phyloP scores from a whole-genome alignment of 352 stramenopile genomes.

The Phytophthora hybrid region DNA sequence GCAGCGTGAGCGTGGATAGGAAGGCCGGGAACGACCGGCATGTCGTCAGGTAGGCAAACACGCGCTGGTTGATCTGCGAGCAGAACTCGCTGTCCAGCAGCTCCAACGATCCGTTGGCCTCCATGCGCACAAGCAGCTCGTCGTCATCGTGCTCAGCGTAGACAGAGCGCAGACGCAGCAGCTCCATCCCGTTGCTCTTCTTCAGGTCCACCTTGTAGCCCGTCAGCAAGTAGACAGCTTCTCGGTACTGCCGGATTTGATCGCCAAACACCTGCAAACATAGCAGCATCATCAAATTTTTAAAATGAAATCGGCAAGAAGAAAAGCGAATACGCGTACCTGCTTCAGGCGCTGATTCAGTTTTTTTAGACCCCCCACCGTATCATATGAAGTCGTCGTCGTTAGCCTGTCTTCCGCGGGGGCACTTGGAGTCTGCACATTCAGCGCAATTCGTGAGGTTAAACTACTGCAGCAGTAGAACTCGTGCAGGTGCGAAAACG shows the following conservation, averaged over 20 bases:
- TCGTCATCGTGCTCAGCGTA: constrained; percentile 89
- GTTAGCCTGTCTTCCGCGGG: constrained; percentile 54
- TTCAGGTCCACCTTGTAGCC: constrained; percentile 91
- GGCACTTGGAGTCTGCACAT: constrained; percentile 24
- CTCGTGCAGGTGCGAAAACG: background rate
- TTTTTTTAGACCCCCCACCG: constrained; percentile 85
- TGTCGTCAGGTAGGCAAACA: constrained; percentile 49
- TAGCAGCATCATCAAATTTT: background rate
- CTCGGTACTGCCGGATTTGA: constrained; percentile 90
- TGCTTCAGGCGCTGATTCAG: constrained; percentile 91
- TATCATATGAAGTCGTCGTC: constrained; percentile 86
- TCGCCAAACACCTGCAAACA: constrained; percentile 78
- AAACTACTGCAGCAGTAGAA: background rate
- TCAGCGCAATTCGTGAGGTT: background rate
- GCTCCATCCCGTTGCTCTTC: constrained; percentile 80
- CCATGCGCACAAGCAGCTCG: constrained; percentile 87
- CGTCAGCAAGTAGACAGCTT: constrained; percentile 90
- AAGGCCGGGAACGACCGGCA: constrained; percentile 92
- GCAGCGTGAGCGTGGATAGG: constrained; percentile 86
- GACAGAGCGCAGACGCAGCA: constrained; percentile 81
- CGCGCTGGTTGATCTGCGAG: constrained; percentile 57
- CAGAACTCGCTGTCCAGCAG: constrained; percentile 88
- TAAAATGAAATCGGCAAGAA: background rate
- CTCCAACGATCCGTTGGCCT: constrained; percentile 75
- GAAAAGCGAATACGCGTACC: constrained; percentile 29